Evolutionary conservation across 176 grass and related monocot species (phyloP).

Genomic region (Hyparrhenia diplandra): DNA sequence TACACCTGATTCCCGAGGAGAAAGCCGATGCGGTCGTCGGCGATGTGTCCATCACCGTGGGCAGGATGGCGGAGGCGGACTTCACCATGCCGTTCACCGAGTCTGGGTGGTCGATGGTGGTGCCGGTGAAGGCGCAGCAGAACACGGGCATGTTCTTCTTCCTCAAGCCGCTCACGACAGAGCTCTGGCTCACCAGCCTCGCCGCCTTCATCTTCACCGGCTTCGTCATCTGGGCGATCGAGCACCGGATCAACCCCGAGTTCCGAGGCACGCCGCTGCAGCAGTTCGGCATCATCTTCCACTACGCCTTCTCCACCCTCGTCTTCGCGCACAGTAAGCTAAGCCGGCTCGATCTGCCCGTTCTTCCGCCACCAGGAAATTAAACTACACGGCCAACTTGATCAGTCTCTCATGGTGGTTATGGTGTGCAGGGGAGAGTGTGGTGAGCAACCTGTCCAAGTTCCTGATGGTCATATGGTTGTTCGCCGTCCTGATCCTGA

Average conservation of each 20-base stretch:
- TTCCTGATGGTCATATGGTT: conserved; percentile 57
- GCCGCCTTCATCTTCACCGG: conserved; percentile 61
- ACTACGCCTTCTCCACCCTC: conserved; percentile 67
- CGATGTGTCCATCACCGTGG: conserved; percentile 41
- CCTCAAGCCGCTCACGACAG: conserved; percentile 41
- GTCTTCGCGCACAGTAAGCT: conserved; percentile 49
- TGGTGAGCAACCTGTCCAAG: conserved; percentile 65
- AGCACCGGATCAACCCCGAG: conserved; percentile 54
- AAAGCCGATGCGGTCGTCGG: conserved; percentile 45
- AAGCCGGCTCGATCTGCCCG: background rate
- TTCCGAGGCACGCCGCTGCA: conserved; percentile 41
- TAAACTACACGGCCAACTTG: background rate
- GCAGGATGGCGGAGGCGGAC: conserved; percentile 34
- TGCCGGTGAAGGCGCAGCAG: conserved; percentile 15
- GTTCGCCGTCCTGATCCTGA: conserved; percentile 65
- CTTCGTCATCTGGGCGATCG: conserved; percentile 61
- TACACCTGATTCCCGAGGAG: background rate
- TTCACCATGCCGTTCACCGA: conserved; percentile 74
- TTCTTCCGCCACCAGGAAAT: background rate
- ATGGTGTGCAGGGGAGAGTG: conserved; percentile 40
- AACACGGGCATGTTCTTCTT: conserved; percentile 54
- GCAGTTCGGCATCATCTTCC: conserved; percentile 58
- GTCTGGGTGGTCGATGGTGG: conserved; percentile 61
- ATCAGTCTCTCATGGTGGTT: background rate
- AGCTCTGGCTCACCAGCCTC: conserved; percentile 49